phyloP scores from a whole-genome alignment of 2,329 filamentous ascomycete genomes.

The Nigrospora sphaerica region DNA sequence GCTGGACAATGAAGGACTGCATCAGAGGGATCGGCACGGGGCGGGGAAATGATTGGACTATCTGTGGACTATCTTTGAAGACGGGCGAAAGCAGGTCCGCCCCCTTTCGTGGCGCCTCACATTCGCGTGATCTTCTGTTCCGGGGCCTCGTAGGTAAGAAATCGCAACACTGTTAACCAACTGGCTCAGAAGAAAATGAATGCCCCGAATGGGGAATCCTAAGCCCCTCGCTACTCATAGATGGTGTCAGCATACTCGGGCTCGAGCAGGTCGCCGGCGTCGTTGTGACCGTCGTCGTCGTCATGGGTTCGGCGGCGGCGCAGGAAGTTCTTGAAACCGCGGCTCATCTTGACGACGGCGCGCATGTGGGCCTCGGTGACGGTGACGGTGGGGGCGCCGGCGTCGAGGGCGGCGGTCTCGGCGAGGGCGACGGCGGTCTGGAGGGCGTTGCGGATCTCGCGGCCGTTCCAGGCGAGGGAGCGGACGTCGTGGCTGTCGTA shows the following conservation, averaged over 20 bases:
- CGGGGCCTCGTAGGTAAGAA: too few species aligned
- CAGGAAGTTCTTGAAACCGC: constrained; percentile 28
- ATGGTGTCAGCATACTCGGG: neutral
- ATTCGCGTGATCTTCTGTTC: too few species aligned
- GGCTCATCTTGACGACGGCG: constrained; percentile 30
- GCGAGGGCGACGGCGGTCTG: constrained; percentile 21
- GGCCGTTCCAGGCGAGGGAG: constrained; percentile 27
- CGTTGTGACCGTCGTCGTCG: constrained; percentile 4
- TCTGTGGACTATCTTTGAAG: too few species aligned
- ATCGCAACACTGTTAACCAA: too few species aligned
- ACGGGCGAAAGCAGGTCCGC: too few species aligned
- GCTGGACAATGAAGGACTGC: too few species aligned
- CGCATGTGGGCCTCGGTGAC: constrained; percentile 26
- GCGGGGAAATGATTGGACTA: too few species aligned
- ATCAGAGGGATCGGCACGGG: too few species aligned
- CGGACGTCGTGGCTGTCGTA: constrained; percentile 28
- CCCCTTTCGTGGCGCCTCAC: too few species aligned
- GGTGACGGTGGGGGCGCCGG: constrained; percentile 17
- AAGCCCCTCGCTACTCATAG: neutral
- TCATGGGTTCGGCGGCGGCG: neutral
- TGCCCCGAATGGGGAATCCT: too few species aligned
- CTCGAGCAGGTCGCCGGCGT: constrained; percentile 4
- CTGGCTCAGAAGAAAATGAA: too few species aligned
- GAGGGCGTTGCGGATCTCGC: constrained; percentile 26
- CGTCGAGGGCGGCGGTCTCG: constrained; percentile 18